These are phyloP conservation scores for Porcisia deanei DNA, from an alignment of 208 protist species.

Conservation along the genomic window DNA sequence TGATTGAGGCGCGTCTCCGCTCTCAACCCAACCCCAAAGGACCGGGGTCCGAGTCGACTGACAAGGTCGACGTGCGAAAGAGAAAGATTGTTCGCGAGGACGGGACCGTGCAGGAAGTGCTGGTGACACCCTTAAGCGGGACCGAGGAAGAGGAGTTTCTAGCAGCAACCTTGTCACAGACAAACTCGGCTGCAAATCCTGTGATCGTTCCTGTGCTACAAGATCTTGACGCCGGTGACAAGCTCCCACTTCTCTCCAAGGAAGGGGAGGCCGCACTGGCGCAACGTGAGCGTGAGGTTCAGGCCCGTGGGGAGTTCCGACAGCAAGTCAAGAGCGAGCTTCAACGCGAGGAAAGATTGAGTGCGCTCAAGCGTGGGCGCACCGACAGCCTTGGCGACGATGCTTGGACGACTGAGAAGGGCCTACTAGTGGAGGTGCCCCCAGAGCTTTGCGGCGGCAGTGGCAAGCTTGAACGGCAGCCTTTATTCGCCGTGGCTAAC, in stretches of 20 bases:
- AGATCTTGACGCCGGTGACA: slow-evolving; percentile 40
- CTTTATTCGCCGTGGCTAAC: slow-evolving; percentile 74
- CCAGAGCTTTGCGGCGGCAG: slow-evolving; percentile 17
- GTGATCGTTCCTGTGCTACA: slow-evolving; percentile 56
- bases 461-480: slow-evolving; percentile 24
- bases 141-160: slow-evolving; percentile 40
- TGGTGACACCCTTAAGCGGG: slow-evolving; percentile 40
- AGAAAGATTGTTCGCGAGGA: slow-evolving; percentile 57
- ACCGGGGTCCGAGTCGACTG: slow-evolving; percentile 6
- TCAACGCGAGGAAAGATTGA: slow-evolving; percentile 20
- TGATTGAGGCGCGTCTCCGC: slow-evolving; percentile 26
- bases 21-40: background rate
- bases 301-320: slow-evolving; percentile 27
- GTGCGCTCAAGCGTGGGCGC: slow-evolving; percentile 16
- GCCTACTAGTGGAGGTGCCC: slow-evolving; percentile 1
- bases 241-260: slow-evolving; percentile 46
- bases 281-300: slow-evolving; percentile 35
- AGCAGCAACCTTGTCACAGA: slow-evolving; percentile 6
- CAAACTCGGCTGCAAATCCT: background rate
- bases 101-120: slow-evolving; percentile 53
- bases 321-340: slow-evolving; percentile 20
- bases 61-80: slow-evolving; percentile 26
- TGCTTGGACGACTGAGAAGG: background rate
- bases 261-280: slow-evolving; percentile 37
- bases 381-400: background rate